These are phyloP conservation scores for Solanum bukasovii DNA, from an alignment of 257 asterid species.

Conservation along the genomic window DNA sequence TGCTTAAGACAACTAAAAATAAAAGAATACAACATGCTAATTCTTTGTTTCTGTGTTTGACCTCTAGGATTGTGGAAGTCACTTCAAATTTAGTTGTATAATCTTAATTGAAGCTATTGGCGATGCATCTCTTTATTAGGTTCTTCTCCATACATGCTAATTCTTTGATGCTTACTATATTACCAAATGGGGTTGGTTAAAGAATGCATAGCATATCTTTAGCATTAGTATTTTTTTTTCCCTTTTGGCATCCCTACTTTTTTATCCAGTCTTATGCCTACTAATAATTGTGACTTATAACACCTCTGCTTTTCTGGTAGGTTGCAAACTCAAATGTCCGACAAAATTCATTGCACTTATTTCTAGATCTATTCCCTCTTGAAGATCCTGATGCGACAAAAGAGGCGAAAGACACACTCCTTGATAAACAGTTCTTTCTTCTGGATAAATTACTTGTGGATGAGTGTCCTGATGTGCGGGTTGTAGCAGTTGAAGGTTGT, in stretches of 20 bases:
- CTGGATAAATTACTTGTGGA: constrained; percentile 76
- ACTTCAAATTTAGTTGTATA: neutral
- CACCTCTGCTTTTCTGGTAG: constrained; percentile 25
- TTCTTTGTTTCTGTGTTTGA: neutral
- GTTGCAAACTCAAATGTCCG: constrained; percentile 95
- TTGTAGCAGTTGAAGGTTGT: constrained; percentile 95
- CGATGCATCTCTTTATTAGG: neutral
- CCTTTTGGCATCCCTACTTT: neutral
- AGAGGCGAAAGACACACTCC: constrained; percentile 68
- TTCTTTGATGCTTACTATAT: neutral
- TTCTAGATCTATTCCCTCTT: constrained; percentile 80
- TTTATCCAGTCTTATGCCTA: neutral
- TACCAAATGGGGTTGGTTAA: neutral
- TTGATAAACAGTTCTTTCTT: constrained; percentile 74
- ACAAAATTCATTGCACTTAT: constrained; percentile 76
- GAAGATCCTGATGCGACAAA: constrained; percentile 92
- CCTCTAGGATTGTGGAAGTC: neutral
- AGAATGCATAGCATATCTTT: neutral
- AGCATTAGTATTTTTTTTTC: neutral
- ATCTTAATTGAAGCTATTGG: neutral
- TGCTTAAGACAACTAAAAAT: neutral
- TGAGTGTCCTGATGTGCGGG: constrained; percentile 83
- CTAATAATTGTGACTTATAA: neutral
- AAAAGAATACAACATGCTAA: neutral
- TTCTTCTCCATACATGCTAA: neutral